phyloP scores from a whole-genome alignment of 768 basidiomycete species.

The Paxillus ammoniavirescens region DNA sequence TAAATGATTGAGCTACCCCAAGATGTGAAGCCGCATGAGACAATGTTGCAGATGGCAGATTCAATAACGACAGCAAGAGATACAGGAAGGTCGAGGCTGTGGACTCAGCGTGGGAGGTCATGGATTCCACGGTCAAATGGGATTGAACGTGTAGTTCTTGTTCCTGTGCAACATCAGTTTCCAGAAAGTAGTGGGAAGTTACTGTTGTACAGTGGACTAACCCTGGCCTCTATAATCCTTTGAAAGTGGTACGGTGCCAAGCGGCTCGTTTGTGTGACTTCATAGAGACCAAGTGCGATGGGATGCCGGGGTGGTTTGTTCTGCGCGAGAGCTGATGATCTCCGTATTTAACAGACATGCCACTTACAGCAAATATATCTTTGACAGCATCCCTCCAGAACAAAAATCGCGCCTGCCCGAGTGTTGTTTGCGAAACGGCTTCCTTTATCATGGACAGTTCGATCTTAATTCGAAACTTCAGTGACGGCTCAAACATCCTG shows the following conservation, averaged over 20 bases:
- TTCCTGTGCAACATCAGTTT: slow-evolving; percentile 44
- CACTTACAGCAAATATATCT: slow-evolving; percentile 56
- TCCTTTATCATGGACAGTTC: slow-evolving; percentile 80
- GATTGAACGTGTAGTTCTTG: slow-evolving; percentile 62
- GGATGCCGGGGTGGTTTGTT: slow-evolving; percentile 78
- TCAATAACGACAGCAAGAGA: slow-evolving; percentile 66
- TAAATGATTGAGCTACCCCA: slow-evolving; percentile 68
- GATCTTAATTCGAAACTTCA: slow-evolving; percentile 43
- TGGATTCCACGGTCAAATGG: slow-evolving; percentile 64
- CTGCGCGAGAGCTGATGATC: slow-evolving; percentile 38
- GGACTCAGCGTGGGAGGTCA: slow-evolving; percentile 74
- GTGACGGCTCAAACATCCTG: neutral
- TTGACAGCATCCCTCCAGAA: slow-evolving; percentile 86
- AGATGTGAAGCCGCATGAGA: slow-evolving; percentile 83
- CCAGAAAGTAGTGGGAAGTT: slow-evolving; percentile 10
- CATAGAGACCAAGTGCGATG: slow-evolving; percentile 69
- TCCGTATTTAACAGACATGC: slow-evolving; percentile 16
- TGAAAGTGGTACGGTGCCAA: slow-evolving; percentile 76
- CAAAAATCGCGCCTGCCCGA: slow-evolving; percentile 84
- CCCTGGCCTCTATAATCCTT: slow-evolving; percentile 82
- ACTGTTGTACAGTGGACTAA: slow-evolving; percentile 33
- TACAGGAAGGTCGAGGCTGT: slow-evolving; percentile 80
- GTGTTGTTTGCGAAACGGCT: slow-evolving; percentile 63
- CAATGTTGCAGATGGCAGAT: slow-evolving; percentile 51
- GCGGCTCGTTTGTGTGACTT: slow-evolving; percentile 47